Evolutionary conservation across 768 basidiomycete species (phyloP).

Genomic region (Botryobasidium botryosum): DNA sequence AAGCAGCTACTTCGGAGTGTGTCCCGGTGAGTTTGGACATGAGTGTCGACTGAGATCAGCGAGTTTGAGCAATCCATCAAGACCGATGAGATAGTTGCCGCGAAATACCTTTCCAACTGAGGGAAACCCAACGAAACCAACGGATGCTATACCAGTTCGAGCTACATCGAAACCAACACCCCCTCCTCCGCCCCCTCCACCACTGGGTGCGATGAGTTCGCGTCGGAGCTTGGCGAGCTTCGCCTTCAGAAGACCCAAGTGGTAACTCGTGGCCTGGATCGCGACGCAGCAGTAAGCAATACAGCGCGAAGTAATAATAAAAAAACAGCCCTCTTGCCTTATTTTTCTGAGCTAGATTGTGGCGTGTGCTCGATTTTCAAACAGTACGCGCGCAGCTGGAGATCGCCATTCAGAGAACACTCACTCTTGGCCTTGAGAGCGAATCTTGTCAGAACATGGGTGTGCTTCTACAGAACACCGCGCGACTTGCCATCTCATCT

Average conservation of each 20-base stretch:
- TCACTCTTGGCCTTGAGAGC: too few relatives aligned
- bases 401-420: too few relatives aligned
- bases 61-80: constrained; percentile 6
- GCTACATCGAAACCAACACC: constrained; percentile 97
- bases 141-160: constrained; percentile 66
- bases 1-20: constrained; percentile 87
- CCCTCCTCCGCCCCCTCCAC: constrained; percentile 67
- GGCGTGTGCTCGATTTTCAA: too few relatives aligned
- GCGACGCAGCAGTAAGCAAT: constrained; percentile 4
- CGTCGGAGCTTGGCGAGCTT: constrained; percentile 94
- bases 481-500: constrained; percentile 76
- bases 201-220: constrained; percentile 69
- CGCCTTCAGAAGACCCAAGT: constrained; percentile 26
- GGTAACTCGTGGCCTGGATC: constrained; percentile 16
- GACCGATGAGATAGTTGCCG: background rate
- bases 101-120: constrained; percentile 75
- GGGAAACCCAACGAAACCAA: constrained; percentile 85
- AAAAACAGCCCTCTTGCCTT: constrained; percentile 26
- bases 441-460: background rate
- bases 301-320: constrained; percentile 2
- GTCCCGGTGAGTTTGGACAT: constrained; percentile 97
- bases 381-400: too few relatives aligned
- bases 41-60: constrained; percentile 49
- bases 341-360: constrained; percentile 82
- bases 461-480: background rate